phyloP scores from a whole-genome alignment of 2,329 filamentous ascomycete genomes.

The Byssochlamys sp. region DNA sequence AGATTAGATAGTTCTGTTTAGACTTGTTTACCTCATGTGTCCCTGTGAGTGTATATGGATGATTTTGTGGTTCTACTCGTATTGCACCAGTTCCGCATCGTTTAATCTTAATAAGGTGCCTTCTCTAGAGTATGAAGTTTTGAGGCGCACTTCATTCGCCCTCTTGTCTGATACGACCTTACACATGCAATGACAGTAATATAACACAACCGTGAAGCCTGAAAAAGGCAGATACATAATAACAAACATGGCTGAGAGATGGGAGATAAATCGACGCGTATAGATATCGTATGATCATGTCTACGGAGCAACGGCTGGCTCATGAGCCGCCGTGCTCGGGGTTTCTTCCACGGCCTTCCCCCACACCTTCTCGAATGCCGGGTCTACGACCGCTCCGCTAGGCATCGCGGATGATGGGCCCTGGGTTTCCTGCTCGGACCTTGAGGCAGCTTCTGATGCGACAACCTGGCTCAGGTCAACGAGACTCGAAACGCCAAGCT shows the following conservation, averaged over 20 bases:
- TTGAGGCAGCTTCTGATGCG: conserved; percentile 1
- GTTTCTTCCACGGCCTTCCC: conserved; percentile 24
- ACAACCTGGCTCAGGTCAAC: neutral
- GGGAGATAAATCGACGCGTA: neutral
- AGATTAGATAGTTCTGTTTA: neutral
- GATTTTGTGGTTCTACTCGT: neutral
- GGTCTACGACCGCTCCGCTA: conserved; percentile 11
- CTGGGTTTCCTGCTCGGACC: conserved; percentile 1
- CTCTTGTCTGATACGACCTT: neutral
- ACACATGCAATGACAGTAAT: neutral
- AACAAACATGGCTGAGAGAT: neutral
- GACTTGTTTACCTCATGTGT: neutral
- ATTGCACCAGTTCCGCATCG: neutral
- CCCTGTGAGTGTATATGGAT: neutral
- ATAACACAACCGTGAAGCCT: neutral
- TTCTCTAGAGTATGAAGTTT: neutral
- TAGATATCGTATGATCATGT: neutral
- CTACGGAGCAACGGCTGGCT: neutral
- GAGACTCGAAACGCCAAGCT: neutral
- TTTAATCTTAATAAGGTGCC: neutral
- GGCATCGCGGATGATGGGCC: neutral
- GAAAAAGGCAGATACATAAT: neutral
- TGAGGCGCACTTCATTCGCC: neutral
- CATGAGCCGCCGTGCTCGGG: neutral
- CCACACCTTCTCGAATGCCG: conserved; percentile 28